Evolutionary conservation across 2,329 filamentous ascomycete genomes (phyloP).

Genomic region (Colletotrichum liriopes): DNA sequence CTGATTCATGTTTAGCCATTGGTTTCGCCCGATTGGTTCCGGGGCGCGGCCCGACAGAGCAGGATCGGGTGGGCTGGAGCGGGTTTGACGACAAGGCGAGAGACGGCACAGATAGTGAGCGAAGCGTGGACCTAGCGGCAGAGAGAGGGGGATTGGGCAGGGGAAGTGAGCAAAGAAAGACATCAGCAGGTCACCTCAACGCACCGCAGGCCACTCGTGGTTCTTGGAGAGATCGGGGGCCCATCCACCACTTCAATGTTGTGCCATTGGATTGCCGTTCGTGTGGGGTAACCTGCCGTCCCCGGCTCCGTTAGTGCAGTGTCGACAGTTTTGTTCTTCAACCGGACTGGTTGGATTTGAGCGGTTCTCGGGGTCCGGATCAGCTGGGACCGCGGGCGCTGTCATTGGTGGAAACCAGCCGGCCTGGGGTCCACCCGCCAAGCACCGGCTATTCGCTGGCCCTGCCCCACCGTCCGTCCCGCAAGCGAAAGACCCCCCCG

Average conservation of each 20-base stretch:
- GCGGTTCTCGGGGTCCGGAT: constrained; percentile 42
- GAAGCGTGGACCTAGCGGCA: constrained; percentile 7
- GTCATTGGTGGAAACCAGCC: constrained; percentile 37
- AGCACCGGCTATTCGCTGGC: constrained; percentile 24
- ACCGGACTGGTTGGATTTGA: constrained; percentile 33
- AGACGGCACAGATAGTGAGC: not conserved
- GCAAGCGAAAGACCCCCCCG: not conserved
- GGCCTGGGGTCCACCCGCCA: constrained; percentile 14
- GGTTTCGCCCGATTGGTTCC: constrained; percentile 30
- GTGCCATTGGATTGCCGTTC: constrained; percentile 6
- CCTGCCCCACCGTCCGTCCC: not conserved
- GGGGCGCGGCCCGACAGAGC: constrained; percentile 25
- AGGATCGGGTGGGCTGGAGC: constrained; percentile 27
- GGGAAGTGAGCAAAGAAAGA: constrained; percentile 21
- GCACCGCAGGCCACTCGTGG: constrained; percentile 12
- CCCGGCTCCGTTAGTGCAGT: constrained; percentile 16
- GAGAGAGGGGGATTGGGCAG: not conserved
- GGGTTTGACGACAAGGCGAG: constrained; percentile 1
- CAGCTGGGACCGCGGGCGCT: constrained; percentile 25
- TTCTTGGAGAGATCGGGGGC: constrained; percentile 33
- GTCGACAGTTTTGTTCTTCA: not conserved
- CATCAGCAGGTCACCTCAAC: constrained; percentile 3
- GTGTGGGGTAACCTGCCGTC: constrained; percentile 26
- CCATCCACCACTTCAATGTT: constrained; percentile 20
- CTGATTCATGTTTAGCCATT: constrained; percentile 41